Evolutionary conservation across 352 stramenopile genomes (phyloP).

Genomic region (Globisporangium nunn): DNA sequence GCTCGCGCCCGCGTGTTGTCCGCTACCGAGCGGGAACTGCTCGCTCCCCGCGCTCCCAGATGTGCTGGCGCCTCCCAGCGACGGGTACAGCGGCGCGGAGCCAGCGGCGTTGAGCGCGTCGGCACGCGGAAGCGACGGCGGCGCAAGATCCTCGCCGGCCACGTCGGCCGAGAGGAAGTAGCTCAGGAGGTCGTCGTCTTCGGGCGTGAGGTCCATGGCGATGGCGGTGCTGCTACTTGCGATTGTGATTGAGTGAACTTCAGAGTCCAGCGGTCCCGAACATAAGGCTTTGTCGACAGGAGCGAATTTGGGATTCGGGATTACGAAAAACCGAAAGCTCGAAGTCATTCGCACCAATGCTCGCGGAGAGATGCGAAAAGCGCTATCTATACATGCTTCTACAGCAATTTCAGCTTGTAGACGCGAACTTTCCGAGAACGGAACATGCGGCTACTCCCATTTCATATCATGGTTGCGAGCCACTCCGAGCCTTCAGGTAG

Average conservation of each 20-base stretch:
- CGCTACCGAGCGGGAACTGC: conserved; percentile 31
- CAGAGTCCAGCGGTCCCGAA: too few species aligned
- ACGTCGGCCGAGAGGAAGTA: conserved; percentile 84
- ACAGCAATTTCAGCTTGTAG: background rate
- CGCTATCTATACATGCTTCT: too few species aligned
- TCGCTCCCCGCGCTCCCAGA: conserved; percentile 8
- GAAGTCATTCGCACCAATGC: too few species aligned
- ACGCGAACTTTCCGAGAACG: background rate
- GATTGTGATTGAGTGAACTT: too few species aligned
- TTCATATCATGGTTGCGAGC: too few species aligned
- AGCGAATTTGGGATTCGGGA: too few species aligned
- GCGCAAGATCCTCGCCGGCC: conserved; percentile 38
- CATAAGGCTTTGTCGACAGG: too few species aligned
- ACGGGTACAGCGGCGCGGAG: conserved; percentile 6
- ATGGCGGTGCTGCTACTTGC: background rate
- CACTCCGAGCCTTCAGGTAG: too few species aligned
- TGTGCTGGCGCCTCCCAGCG: background rate
- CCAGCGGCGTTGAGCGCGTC: conserved; percentile 12
- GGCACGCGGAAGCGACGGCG: conserved; percentile 16
- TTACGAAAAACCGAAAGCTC: too few species aligned
- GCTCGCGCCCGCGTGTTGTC: conserved; percentile 4
- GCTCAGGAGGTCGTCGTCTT: conserved; percentile 84
- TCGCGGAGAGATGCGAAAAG: too few species aligned
- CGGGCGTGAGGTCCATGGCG: conserved; percentile 69
- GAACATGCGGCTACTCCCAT: background rate